Base-by-base conservation (phyloP, 1,139 yeast species). In the Magnusiomyces clavatus region DNA sequence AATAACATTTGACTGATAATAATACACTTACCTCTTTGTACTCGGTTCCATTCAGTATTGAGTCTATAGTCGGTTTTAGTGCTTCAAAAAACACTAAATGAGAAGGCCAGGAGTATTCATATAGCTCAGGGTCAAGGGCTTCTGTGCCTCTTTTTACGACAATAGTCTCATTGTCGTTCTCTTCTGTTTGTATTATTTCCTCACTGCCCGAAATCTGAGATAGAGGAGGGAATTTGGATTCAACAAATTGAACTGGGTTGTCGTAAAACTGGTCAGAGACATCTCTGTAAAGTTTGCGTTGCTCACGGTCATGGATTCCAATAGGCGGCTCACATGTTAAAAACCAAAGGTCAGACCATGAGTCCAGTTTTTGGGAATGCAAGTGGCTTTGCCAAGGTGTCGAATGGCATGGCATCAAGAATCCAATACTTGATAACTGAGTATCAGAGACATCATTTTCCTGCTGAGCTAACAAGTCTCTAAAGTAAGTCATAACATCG, bases 381-480 rank as follows among this genome's bases (percentile, higher is more conserved):
- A 94, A 68, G 61, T 85, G 82, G 39, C 95, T 80, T 63, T 88
- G 96, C 84, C 95, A 87, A 2, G 98, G 98, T 0, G 97, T 90
- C 0, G 97, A 90, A 66, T 94, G 98, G 62, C 98, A 94, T 0
- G 99, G 98, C 64, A 90, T 87, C 17, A 94, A 66, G 58, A 92
- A 84, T 0, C 96, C 95, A 43, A 89, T 71, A 2, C 85, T 76
- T 0, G 67, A 58, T 4, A 79, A 14, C 3, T 19, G n/a, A 12
- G 45, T 49, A 12, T 43, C 17, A n/a, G 42, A 13, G 6, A 41
- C 44, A 12, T 29, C 20, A n/a, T 31, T 14, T 14, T 19, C 14
- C 10, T 38, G 29, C 12, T 14, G 29, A 41, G 10, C 4, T 8
- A 12, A 14, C 3, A 34, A 17, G 8, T 65, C 56, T 49, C 81